phyloP scores from a whole-genome alignment of 768 basidiomycete species.

The Agaricus sinodeliciosus region DNA sequence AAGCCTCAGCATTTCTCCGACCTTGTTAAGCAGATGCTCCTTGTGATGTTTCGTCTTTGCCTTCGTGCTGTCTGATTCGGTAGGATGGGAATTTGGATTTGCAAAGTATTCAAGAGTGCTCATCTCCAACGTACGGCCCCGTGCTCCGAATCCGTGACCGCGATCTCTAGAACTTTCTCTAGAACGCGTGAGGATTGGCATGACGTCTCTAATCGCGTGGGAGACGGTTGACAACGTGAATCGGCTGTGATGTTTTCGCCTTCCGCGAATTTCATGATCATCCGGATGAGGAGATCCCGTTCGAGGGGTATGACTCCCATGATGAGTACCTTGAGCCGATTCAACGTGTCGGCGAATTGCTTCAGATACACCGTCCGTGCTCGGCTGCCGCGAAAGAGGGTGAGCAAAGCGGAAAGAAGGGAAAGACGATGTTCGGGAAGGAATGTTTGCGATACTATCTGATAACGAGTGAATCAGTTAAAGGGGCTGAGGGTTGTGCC shows the following conservation, averaged over 20 bases:
- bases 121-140: constrained; percentile 22
- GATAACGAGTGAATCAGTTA: constrained; percentile 11
- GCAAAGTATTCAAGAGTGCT: neutral
- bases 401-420: constrained; percentile 6
- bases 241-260: constrained; percentile 9
- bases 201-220: constrained; percentile 39
- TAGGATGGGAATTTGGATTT: neutral
- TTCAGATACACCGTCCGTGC: constrained; percentile 35
- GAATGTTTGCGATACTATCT: neutral
- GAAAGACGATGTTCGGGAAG: neutral
- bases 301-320: neutral
- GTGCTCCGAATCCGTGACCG: constrained; percentile 5
- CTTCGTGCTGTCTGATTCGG: neutral
- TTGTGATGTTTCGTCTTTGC: constrained; percentile 31
- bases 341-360: constrained; percentile 4
- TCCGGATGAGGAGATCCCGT: neutral
- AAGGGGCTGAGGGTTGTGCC: too few species aligned
- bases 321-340: neutral
- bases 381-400: constrained; percentile 31
- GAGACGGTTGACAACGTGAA: constrained; percentile 50
- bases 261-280: constrained; percentile 8
- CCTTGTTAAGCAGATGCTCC: constrained; percentile 20
- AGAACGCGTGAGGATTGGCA: constrained; percentile 21
- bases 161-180: constrained; percentile 1
- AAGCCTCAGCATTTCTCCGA: constrained; percentile 30